phyloP scores from a whole-genome alignment of 2,329 filamentous ascomycete genomes.

The Proliferodiscus dingleyae region DNA sequence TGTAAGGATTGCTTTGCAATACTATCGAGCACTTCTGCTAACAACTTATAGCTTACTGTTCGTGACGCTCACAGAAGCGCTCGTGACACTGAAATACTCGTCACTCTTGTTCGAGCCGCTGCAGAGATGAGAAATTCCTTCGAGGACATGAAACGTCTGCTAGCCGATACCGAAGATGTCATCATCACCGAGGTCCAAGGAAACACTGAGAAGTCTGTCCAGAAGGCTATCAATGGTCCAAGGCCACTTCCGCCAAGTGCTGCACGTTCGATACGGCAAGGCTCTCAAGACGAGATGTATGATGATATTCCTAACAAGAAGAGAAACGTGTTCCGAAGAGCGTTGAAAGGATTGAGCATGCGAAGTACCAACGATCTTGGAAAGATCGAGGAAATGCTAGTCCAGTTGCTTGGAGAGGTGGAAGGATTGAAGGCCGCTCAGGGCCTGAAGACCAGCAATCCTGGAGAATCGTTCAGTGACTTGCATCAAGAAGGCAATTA shows the following conservation, averaged over 20 bases:
- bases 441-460: slow-evolving; percentile 45
- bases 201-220: slow-evolving; percentile 79
- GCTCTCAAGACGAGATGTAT: slow-evolving; percentile 47
- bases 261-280: slow-evolving; percentile 38
- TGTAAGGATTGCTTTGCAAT: slow-evolving; percentile 40
- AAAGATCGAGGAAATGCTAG: slow-evolving; percentile 87
- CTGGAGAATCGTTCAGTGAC: slow-evolving; percentile 64
- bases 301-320: slow-evolving; percentile 69
- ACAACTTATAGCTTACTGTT: slow-evolving; percentile 66
- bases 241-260: slow-evolving; percentile 68
- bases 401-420: slow-evolving; percentile 87
- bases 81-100: slow-evolving; percentile 91
- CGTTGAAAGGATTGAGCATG: slow-evolving; percentile 82
- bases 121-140: slow-evolving; percentile 97
- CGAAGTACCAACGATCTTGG: slow-evolving; percentile 84
- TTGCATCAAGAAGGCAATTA: slow-evolving; percentile 58
- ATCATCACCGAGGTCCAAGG: slow-evolving; percentile 84
- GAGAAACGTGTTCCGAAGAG: slow-evolving; percentile 88
- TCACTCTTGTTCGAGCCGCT: slow-evolving; percentile 87
- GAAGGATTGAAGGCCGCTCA: slow-evolving; percentile 68
- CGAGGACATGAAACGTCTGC: slow-evolving; percentile 88
- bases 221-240: slow-evolving; percentile 79
- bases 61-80: slow-evolving; percentile 95
- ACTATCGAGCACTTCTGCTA: slow-evolving; percentile 8
- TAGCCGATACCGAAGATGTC: slow-evolving; percentile 83